Evolutionary conservation across 2,329 filamentous ascomycete genomes (phyloP).

Genomic region (Nothophaeocryptopus gaeumannii): DNA sequence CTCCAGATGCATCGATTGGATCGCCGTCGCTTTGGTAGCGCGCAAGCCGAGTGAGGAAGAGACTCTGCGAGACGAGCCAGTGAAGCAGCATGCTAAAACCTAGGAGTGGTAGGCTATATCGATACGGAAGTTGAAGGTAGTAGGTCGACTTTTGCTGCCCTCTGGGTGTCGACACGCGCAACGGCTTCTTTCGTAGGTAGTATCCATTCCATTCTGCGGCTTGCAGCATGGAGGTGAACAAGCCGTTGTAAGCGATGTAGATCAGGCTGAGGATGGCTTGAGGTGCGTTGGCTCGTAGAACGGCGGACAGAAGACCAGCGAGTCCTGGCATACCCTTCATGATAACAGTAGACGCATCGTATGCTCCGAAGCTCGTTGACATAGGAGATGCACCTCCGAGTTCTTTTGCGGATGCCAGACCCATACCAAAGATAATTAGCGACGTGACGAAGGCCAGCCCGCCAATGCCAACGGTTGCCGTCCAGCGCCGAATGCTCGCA

Average conservation of each 20-base stretch:
- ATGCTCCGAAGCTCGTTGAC: no score
- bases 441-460: no score
- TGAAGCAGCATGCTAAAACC: constrained; percentile 35
- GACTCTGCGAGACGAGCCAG: constrained; percentile 46
- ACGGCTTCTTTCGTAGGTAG: constrained; percentile 31
- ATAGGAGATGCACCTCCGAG: no score
- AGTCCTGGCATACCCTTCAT: no score
- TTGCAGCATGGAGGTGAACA: constrained; percentile 12
- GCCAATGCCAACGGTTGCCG: no score
- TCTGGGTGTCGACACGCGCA: constrained; percentile 40
- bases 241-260: constrained; percentile 17
- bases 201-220: constrained; percentile 46
- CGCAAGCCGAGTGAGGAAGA: constrained; percentile 39
- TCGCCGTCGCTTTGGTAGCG: no score
- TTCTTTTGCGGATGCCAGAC: no score
- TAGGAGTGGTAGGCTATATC: constrained; percentile 39
- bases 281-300: constrained; percentile 13
- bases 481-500: no score
- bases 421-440: no score
- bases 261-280: constrained; percentile 15
- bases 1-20: no score
- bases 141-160: constrained; percentile 42
- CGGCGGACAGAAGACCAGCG: constrained; percentile 1
- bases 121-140: constrained; percentile 42
- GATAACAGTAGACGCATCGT: no score